Evolutionary conservation across 345 rosid genomes (phyloP).

Genomic region (Viola odorata): DNA sequence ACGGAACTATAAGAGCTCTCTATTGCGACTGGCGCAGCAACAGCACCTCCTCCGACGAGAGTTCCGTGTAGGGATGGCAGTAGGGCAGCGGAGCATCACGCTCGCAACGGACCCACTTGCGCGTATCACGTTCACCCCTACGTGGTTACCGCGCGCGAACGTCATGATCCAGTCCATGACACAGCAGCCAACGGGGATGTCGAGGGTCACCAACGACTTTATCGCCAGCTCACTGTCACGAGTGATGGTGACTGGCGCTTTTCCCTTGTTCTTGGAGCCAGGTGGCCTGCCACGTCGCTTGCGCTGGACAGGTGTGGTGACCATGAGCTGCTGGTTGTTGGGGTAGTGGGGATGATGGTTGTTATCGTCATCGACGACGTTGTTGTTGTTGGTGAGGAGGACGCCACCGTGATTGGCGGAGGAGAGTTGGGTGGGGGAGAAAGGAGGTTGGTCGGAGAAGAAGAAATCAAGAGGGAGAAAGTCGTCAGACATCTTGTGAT

Average conservation of each 20-base stretch:
- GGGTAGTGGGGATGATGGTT: too few relatives aligned
- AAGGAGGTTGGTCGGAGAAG: slow-evolving; percentile 27
- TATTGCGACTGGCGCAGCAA: not conserved
- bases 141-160: slow-evolving; percentile 28
- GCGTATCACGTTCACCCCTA: slow-evolving; percentile 32
- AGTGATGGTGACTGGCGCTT: slow-evolving; percentile 38
- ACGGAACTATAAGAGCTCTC: not conserved
- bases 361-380: slow-evolving; percentile 8
- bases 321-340: not conserved
- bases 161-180: slow-evolving; percentile 29
- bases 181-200: slow-evolving; percentile 45
- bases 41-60: slow-evolving; percentile 9
- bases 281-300: slow-evolving; percentile 54
- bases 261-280: slow-evolving; percentile 56
- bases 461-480: slow-evolving; percentile 34
- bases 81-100: slow-evolving; percentile 41
- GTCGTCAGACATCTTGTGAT: slow-evolving; percentile 29
- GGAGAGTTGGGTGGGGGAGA: slow-evolving; percentile 7
- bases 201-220: slow-evolving; percentile 40
- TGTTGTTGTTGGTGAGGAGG: not conserved
- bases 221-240: slow-evolving; percentile 28
- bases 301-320: not conserved
- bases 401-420: not conserved
- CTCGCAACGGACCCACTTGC: slow-evolving; percentile 41
- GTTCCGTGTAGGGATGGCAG: slow-evolving; percentile 38